Conservation (phyloP, 768 basidiomycete species). For the Lactarius quietus region DNA sequence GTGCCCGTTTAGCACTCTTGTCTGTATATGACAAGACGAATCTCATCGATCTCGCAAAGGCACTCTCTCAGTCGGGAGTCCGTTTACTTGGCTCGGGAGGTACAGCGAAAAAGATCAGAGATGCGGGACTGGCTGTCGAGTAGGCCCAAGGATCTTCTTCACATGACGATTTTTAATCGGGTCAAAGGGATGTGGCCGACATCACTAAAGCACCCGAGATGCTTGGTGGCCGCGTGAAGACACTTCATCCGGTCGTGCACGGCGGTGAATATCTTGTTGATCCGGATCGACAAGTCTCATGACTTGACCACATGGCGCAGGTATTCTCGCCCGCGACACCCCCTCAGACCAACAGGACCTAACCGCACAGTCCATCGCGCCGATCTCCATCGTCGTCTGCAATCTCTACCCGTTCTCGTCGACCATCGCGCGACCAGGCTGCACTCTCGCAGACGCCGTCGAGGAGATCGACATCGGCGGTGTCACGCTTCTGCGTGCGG, state of each 20-base stretch:
- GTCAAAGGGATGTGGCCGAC: conserved; percentile 85
- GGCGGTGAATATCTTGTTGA: conserved; percentile 58
- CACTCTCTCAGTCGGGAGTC: conserved; percentile 78
- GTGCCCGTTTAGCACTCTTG: conserved; percentile 59
- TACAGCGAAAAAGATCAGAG: conserved; percentile 96
- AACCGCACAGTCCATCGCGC: conserved; percentile 75
- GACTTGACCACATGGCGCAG: conserved; percentile 38
- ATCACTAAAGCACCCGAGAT: conserved; percentile 99
- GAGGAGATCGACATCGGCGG: conserved; percentile 99
- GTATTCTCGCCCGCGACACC: conserved; percentile 91
- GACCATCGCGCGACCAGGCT: conserved; percentile 83
- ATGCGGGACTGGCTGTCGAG: conserved; percentile 89
- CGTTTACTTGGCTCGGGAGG: conserved; percentile 93
- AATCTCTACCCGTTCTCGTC: conserved; percentile 97
- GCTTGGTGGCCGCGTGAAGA: conserved; percentile 98
- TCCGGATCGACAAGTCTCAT: not conserved
- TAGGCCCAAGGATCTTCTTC: conserved; percentile 39
- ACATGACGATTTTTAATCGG: not conserved
- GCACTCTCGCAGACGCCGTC: conserved; percentile 87
- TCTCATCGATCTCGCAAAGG: conserved; percentile 83
- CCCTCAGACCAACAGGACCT: conserved; percentile 89
- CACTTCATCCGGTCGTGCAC: conserved; percentile 95
- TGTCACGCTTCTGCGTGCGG: conserved; percentile 94
- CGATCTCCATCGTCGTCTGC: conserved; percentile 97
- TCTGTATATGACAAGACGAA: conserved; percentile 96